Percentiles rank a stretch among this genome's conserved stretches.
phyloP scores from a whole-genome alignment of 1,284 basidiomycete species.

The Tranzscheliella williamsii region DNA sequence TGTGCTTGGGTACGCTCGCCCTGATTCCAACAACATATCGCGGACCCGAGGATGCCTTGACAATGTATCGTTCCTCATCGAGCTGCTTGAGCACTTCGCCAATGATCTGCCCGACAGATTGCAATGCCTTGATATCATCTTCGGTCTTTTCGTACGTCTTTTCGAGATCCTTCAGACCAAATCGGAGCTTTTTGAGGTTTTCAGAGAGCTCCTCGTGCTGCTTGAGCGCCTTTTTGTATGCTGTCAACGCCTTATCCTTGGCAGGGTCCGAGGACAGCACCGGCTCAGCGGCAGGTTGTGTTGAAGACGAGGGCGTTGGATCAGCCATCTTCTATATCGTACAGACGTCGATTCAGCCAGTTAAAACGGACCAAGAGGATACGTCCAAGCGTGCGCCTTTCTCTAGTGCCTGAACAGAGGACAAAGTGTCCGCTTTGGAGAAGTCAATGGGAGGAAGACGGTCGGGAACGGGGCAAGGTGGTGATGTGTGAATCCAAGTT shows the following conservation, averaged over 20 bases:
- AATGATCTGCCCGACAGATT: constrained; percentile 98
- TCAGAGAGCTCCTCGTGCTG: constrained; percentile 64
- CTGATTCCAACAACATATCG: constrained; percentile 99
- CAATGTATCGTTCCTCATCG: constrained; percentile 97
- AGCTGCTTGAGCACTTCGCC: constrained; percentile 98
- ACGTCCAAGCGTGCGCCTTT: too few species aligned
- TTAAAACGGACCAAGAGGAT: too few species aligned
- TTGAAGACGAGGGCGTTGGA: constrained; percentile 29
- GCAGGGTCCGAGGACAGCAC: constrained; percentile 36
- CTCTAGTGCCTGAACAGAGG: too few species aligned
- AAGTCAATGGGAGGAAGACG: too few species aligned
- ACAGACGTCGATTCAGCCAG: too few species aligned
- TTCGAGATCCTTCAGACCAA: constrained; percentile 73
- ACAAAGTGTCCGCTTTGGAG: too few species aligned
- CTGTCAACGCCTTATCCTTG: constrained; percentile 56
- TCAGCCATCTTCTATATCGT: too few species aligned
- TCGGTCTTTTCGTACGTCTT: constrained; percentile 93
- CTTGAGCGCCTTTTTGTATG: constrained; percentile 54
- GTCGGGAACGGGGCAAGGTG: too few species aligned
- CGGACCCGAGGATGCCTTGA: constrained; percentile 97
- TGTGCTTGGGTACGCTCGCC: constrained; percentile 84
- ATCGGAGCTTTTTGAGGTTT: constrained; percentile 54
- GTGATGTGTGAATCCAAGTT: too few species aligned
- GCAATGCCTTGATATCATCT: constrained; percentile 98
- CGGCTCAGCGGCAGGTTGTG: constrained; percentile 29